A percentile compares a stretch with the other conserved stretches of the same genome.
These are phyloP conservation scores for Dujonia santamariae DNA, from an alignment of 1,139 yeast species.

Conservation along the genomic window DNA sequence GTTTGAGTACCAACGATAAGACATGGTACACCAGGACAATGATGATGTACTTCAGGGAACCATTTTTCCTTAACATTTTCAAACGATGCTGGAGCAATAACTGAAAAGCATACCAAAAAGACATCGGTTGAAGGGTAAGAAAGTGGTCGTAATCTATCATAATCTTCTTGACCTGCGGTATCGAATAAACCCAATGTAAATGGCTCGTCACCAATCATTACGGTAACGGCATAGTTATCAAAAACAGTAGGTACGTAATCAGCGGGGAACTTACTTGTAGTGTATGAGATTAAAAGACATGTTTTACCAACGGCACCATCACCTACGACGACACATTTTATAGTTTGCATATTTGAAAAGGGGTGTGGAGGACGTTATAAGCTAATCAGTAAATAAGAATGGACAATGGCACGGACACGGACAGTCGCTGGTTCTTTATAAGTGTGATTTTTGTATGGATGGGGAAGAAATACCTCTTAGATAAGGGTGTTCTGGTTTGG, in stretches of 20 bases:
- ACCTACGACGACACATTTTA: constrained; percentile 95
- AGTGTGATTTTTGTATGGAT: too few species aligned
- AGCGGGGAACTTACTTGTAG: constrained; percentile 83
- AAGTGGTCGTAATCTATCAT: constrained; percentile 93
- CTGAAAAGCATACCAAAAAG: constrained; percentile 90
- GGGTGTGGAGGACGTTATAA: constrained; percentile 2
- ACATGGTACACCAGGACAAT: constrained; percentile 97
- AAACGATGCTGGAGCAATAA: constrained; percentile 95
- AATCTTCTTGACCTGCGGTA: constrained; percentile 99
- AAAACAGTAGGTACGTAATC: constrained; percentile 90
- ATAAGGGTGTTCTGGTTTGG: too few species aligned
- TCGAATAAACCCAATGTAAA: constrained; percentile 94
- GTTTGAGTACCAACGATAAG: constrained; percentile 94
- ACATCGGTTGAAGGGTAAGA: constrained; percentile 97
- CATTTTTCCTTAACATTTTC: constrained; percentile 97
- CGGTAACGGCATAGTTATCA: constrained; percentile 97
- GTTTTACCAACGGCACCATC: constrained; percentile 98
- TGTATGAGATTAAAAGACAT: constrained; percentile 84
- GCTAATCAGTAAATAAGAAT: too few species aligned
- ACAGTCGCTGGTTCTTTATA: too few species aligned
- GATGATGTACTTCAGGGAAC: constrained; percentile 98
- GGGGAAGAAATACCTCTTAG: too few species aligned
- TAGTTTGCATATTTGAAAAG: constrained; percentile 60
- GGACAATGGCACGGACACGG: too few species aligned
- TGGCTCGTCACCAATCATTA: constrained; percentile 98